Percentiles rank a stretch among this genome's conserved stretches.
Conservation (phyloP, 2,329 filamentous ascomycete genomes). For the Cladosporium velox region DNA sequence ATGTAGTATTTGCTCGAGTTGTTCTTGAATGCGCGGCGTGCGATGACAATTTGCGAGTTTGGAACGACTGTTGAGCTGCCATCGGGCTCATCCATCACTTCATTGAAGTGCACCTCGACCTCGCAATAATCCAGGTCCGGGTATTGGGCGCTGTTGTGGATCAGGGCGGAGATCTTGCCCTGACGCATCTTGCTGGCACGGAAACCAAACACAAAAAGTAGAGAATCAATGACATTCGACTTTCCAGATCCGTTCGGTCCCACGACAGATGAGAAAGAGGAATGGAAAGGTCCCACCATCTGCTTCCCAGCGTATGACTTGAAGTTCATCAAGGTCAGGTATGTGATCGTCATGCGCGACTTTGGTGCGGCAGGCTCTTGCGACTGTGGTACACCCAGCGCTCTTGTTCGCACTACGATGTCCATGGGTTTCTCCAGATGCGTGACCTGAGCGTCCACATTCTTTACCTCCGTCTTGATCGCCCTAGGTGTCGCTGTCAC, state of each 20-base stretch:
- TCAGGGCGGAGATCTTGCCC: slow-evolving; percentile 95
- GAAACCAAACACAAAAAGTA: slow-evolving; percentile 99
- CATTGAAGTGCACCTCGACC: slow-evolving; percentile 93
- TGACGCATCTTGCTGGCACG: slow-evolving; percentile 99
- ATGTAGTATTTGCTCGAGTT: slow-evolving; percentile 99
- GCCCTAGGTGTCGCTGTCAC: slow-evolving; percentile 30
- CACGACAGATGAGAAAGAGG: slow-evolving; percentile 96
- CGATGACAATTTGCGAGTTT: slow-evolving; percentile 82
- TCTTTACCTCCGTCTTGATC: slow-evolving; percentile 57
- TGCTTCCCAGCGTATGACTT: slow-evolving; percentile 97
- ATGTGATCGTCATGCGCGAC: slow-evolving; percentile 86
- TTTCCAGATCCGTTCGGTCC: slow-evolving; percentile 98
- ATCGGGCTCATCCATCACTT: slow-evolving; percentile 83
- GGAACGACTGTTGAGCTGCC: slow-evolving; percentile 77
- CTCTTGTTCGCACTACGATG: slow-evolving; percentile 84
- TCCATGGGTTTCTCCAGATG: slow-evolving; percentile 88
- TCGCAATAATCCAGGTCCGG: slow-evolving; percentile 89
- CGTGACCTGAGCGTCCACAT: slow-evolving; percentile 74
- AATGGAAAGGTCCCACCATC: slow-evolving; percentile 93
- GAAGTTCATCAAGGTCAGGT: slow-evolving; percentile 92
- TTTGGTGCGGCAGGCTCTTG: slow-evolving; percentile 77
- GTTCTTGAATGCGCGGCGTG: slow-evolving; percentile 92
- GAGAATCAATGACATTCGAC: slow-evolving; percentile 96
- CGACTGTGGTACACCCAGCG: slow-evolving; percentile 61
- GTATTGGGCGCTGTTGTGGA: slow-evolving; percentile 90